phyloP scores from a whole-genome alignment of 768 basidiomycete genomes.

The Podaxis sp. region DNA sequence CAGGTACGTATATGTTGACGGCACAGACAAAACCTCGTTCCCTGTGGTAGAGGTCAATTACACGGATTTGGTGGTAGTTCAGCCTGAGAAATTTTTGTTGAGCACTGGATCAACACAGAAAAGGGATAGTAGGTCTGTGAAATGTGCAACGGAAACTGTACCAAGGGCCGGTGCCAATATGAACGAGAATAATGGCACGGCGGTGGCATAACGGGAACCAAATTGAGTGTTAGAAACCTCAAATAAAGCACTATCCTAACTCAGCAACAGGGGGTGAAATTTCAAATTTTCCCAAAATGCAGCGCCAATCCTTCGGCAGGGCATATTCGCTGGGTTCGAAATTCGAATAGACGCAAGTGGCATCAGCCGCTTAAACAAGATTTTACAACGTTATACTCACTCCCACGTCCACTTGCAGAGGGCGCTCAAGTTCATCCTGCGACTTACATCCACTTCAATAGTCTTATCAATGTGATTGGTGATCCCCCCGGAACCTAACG shows the following conservation, averaged over 20 bases:
- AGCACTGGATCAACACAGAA: background rate
- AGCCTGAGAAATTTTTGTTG: background rate
- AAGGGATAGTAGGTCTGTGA: background rate
- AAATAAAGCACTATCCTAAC: background rate
- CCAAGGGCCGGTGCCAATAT: background rate
- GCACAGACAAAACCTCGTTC: background rate
- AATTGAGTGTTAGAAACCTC: background rate
- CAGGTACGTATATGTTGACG: background rate
- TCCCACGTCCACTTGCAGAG: background rate
- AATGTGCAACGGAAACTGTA: background rate
- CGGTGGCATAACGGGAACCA: background rate
- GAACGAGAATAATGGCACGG: background rate
- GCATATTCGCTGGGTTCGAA: constrained; percentile 13
- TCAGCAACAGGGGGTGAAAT: background rate
- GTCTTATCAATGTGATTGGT: no score
- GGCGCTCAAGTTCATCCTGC: background rate
- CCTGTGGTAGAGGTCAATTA: background rate
- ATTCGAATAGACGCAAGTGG: background rate
- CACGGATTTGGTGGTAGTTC: background rate
- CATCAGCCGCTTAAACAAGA: background rate
- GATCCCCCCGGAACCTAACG: background rate
- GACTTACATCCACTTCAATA: background rate
- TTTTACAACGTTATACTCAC: background rate
- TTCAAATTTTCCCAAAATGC: background rate
- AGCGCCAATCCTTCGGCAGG: background rate